Conservation (phyloP, 2,329 filamentous ascomycete species). For the Penicillium brasilianum region DNA sequence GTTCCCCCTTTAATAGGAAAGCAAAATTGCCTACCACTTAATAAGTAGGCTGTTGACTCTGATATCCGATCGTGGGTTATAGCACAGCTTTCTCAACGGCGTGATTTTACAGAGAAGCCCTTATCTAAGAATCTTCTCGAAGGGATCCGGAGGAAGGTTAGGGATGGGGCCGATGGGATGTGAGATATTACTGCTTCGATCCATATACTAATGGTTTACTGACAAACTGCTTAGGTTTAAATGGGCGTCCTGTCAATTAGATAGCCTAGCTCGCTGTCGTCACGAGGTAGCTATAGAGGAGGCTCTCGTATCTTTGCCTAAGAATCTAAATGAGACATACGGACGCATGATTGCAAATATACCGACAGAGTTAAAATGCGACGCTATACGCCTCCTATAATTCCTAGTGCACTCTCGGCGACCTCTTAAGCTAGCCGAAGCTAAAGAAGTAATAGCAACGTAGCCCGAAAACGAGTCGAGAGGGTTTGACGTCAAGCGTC, state of each 20-base stretch:
- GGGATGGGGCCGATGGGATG: slow-evolving; percentile 9
- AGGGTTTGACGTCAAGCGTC: slow-evolving; percentile 16
- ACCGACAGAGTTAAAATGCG: no score
- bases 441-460: slow-evolving; percentile 22
- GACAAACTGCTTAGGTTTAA: slow-evolving; percentile 10
- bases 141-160: background rate
- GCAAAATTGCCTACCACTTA: slow-evolving; percentile 7
- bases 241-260: slow-evolving; percentile 13
- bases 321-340: slow-evolving; percentile 4
- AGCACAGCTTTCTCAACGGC: slow-evolving; percentile 17
- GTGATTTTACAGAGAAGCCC: slow-evolving; percentile 15
- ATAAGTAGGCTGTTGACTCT: slow-evolving; percentile 7
- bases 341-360: no score
- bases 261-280: slow-evolving; percentile 12
- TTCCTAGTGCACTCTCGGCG: no score
- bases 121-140: slow-evolving; percentile 1
- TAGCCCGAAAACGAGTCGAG: background rate
- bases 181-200: slow-evolving; percentile 9
- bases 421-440: no score
- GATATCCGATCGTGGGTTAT: slow-evolving; percentile 17
- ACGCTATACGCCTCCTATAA: no score
- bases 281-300: slow-evolving; percentile 15
- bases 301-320: slow-evolving; percentile 6
- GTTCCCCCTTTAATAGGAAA: slow-evolving; percentile 15
- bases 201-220: background rate